Conservation (phyloP, 345 rosid genomes). For the Geranium rotundifolium region DNA sequence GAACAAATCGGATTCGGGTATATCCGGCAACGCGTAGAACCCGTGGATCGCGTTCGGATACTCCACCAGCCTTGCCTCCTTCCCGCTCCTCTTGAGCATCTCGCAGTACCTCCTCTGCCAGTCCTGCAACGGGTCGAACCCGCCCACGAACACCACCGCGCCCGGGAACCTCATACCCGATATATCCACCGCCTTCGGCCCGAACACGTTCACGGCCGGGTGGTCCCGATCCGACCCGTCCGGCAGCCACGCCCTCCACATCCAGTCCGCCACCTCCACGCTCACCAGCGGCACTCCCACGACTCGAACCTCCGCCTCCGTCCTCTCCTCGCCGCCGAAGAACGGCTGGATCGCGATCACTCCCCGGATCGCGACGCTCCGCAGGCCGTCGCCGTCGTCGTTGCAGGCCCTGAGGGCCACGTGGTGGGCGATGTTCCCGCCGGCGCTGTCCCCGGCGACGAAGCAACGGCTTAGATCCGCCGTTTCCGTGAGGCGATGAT, state of each 20-base stretch:
- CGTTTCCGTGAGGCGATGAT: slow-evolving; percentile 64
- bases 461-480: slow-evolving; percentile 21
- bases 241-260: slow-evolving; percentile 84
- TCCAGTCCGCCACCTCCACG: slow-evolving; percentile 71
- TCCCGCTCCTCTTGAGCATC: slow-evolving; percentile 67
- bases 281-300: slow-evolving; percentile 84
- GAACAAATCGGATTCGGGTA: no score
- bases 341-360: slow-evolving; percentile 65
- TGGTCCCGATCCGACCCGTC: slow-evolving; percentile 80
- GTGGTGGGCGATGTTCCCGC: slow-evolving; percentile 80
- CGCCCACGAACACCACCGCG: slow-evolving; percentile 79
- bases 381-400: slow-evolving; percentile 46
- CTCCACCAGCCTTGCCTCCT: slow-evolving; percentile 55
- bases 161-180: slow-evolving; percentile 56
- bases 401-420: slow-evolving; percentile 65
- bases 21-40: slow-evolving; percentile 58
- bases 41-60: slow-evolving; percentile 78
- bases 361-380: slow-evolving; percentile 16
- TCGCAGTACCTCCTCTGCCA: slow-evolving; percentile 70
- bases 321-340: no score
- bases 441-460: slow-evolving; percentile 87
- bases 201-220: slow-evolving; percentile 80
- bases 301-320: slow-evolving; percentile 59
- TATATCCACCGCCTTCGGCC: slow-evolving; percentile 45
- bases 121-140: slow-evolving; percentile 74